Conservation (phyloP, 805 yeast species). For the Vanderwaltozyma verrucispora region DNA sequence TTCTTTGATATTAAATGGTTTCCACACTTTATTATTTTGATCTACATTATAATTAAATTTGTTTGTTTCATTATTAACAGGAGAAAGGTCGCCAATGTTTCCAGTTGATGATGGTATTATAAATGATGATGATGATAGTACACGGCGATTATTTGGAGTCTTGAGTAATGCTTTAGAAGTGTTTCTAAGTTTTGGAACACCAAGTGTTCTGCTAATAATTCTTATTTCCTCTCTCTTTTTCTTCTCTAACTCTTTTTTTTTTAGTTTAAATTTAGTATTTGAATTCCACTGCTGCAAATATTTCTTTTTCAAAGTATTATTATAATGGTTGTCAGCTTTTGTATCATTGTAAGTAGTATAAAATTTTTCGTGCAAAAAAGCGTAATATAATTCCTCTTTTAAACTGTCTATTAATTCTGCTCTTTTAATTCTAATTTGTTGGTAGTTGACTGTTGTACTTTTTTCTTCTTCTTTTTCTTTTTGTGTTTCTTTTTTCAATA, state of each 20-base stretch:
- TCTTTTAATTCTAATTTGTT: conserved; percentile 7
- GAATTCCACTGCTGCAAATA: conserved; percentile 27
- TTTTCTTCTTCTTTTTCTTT: background rate
- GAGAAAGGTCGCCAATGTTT: conserved; percentile 14
- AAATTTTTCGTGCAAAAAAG: conserved; percentile 51
- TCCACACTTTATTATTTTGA: conserved; percentile 37
- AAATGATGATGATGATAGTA: conserved; percentile 11
- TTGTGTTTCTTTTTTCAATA: too few species aligned
- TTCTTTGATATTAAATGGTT: conserved; percentile 32
- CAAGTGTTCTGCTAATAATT: conserved; percentile 28
- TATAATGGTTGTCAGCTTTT: conserved; percentile 36
- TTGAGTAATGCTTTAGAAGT: conserved; percentile 15
- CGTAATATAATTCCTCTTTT: conserved; percentile 43
- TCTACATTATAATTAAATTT: conserved; percentile 24
- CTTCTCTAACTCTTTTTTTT: conserved; percentile 25
- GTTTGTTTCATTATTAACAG: conserved; percentile 21
- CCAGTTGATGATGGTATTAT: conserved; percentile 14
- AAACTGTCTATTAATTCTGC: conserved; percentile 28
- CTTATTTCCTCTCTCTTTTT: conserved; percentile 33
- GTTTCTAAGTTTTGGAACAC: conserved; percentile 24
- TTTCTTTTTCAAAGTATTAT: conserved; percentile 23
- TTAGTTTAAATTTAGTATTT: conserved; percentile 19
- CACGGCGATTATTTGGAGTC: conserved; percentile 8
- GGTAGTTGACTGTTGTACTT: too few species aligned
- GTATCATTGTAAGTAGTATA: conserved; percentile 34